Evolutionary conservation across 108 stramenopile genomes (phyloP).

Genomic region (Skeletonema marinoi): DNA sequence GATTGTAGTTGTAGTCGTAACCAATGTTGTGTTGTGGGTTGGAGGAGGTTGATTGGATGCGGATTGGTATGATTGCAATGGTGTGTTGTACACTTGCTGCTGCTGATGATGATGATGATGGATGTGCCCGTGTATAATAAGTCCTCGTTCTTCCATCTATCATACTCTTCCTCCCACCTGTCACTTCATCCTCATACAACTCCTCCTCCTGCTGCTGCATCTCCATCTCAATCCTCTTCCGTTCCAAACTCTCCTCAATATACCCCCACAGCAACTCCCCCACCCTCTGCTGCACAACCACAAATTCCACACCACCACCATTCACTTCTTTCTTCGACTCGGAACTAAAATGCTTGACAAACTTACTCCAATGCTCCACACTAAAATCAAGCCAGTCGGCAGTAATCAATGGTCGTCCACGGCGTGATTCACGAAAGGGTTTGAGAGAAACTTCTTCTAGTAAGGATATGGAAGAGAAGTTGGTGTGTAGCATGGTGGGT

Average conservation of each 20-base stretch:
- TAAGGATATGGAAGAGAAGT: not conserved
- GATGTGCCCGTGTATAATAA: not conserved
- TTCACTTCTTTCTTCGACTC: not conserved
- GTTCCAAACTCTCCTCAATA: not conserved
- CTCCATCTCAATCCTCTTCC: not conserved
- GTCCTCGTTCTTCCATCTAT: not conserved
- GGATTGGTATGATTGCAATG: slow-evolving; percentile 29
- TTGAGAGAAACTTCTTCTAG: slow-evolving; percentile 10
- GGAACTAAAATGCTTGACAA: slow-evolving; percentile 17
- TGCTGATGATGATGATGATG: no score
- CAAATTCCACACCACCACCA: not conserved
- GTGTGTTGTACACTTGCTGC: slow-evolving; percentile 3
- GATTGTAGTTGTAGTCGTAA: not conserved
- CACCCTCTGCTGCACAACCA: slow-evolving; percentile 8
- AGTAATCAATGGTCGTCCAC: not conserved
- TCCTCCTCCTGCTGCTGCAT: not conserved
- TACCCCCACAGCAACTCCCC: slow-evolving; percentile 4
- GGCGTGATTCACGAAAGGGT: not conserved
- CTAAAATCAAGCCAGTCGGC: slow-evolving; percentile 60
- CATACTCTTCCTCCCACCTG: no score
- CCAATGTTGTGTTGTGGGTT: no score
- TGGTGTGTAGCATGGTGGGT: slow-evolving; percentile 10
- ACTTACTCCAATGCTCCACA: slow-evolving; percentile 58
- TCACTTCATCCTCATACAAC: not conserved
- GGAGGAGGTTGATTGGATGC: not conserved